These are phyloP conservation scores for Macrocybe gigantea DNA, from an alignment of 768 basidiomycete species.

Conservation along the genomic window DNA sequence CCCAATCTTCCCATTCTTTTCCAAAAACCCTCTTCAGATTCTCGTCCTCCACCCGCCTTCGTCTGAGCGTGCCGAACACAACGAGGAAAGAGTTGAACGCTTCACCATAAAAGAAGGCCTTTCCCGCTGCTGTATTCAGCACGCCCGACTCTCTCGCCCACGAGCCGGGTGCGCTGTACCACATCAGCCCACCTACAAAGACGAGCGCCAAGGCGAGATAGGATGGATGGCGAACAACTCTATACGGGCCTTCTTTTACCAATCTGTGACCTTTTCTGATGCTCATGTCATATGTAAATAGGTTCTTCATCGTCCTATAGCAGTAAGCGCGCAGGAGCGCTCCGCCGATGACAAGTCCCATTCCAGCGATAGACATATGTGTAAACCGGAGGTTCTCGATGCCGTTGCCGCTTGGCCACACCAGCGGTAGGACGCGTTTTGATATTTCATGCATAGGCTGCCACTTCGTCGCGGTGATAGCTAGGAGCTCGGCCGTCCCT, in stretches of 20 bases:
- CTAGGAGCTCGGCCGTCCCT: too few species aligned
- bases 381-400: too few species aligned
- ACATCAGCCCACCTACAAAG: neutral
- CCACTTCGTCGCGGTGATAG: too few species aligned
- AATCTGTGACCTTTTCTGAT: neutral
- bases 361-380: too few species aligned
- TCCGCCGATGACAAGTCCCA: too few species aligned
- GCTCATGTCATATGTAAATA: neutral
- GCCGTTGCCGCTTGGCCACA: too few species aligned
- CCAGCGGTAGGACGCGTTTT: too few species aligned
- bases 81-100: neutral
- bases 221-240: slow-evolving; percentile 1
- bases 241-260: neutral
- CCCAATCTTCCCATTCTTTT: neutral
- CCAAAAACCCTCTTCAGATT: slow-evolving; percentile 1
- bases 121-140: neutral
- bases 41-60: neutral
- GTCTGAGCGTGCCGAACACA: neutral
- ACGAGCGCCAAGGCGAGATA: neutral
- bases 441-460: too few species aligned
- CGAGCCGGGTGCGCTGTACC: neutral
- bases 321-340: neutral
- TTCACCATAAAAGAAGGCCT: neutral
- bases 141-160: neutral
- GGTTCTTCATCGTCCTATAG: neutral